phyloP scores from a whole-genome alignment of 179 eudicot genomes.

The Drosera spatulata region DNA sequence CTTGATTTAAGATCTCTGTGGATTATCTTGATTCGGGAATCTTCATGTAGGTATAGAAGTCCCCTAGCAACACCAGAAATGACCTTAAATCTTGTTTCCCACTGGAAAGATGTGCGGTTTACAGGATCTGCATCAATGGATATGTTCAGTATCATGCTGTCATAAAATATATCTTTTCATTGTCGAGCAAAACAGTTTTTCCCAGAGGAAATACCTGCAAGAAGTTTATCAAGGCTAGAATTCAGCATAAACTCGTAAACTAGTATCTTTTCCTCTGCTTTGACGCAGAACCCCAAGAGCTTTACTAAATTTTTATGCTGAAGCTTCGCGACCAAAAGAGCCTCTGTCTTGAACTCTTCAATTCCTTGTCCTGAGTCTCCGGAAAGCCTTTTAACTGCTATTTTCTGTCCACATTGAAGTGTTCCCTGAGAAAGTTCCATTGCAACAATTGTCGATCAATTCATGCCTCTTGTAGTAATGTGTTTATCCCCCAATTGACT shows the following conservation, averaged over 20 bases:
- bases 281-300: constrained; percentile 20
- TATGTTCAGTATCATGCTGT: too few species aligned
- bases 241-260: constrained; percentile 26
- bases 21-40: not conserved
- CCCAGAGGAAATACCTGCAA: constrained; percentile 17
- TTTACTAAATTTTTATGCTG: constrained; percentile 30
- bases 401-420: constrained; percentile 11
- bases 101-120: not conserved
- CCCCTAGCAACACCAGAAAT: not conserved
- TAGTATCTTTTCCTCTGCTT: constrained; percentile 24
- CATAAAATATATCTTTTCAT: too few species aligned
- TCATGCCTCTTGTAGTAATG: not conserved
- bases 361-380: constrained; percentile 16
- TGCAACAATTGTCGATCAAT: not conserved
- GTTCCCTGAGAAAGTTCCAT: not conserved
- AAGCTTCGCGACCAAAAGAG: constrained; percentile 21
- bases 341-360: constrained; percentile 24
- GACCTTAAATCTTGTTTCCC: not conserved
- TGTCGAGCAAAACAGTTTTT: not conserved
- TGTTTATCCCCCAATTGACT: not conserved
- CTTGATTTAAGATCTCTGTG: constrained; percentile 5
- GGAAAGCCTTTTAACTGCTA: constrained; percentile 32
- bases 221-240: constrained; percentile 23
- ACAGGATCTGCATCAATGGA: not conserved
- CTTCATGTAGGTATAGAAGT: not conserved